Percentiles rank a stretch among this genome's conserved stretches.
phyloP scores from a whole-genome alignment of 176 grass and related monocot species.

The Avena eriantha region DNA sequence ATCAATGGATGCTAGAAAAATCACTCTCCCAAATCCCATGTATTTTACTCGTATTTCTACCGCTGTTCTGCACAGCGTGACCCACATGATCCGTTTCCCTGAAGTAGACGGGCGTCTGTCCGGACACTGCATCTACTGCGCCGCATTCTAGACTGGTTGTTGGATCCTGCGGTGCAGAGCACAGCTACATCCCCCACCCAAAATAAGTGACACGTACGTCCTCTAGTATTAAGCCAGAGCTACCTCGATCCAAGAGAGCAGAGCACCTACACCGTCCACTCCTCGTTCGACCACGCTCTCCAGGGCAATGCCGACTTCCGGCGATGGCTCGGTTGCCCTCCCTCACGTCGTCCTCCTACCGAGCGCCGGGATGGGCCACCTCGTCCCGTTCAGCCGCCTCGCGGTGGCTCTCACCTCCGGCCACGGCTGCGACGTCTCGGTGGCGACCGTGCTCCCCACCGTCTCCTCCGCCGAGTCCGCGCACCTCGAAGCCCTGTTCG shows the following conservation, averaged over 20 bases:
- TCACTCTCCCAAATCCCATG: too few species aligned
- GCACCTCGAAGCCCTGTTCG: slow-evolving; percentile 49
- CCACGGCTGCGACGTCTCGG: slow-evolving; percentile 63
- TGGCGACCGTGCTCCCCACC: slow-evolving; percentile 55
- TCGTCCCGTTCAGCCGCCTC: slow-evolving; percentile 70
- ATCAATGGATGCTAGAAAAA: too few species aligned
- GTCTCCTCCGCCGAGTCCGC: slow-evolving; percentile 65
- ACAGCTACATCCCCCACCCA: neutral
- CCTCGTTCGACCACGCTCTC: neutral
- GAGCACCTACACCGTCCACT: neutral
- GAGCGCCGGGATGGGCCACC: slow-evolving; percentile 83
- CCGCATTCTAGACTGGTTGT: neutral
- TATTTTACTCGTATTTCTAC: too few species aligned
- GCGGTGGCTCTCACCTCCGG: slow-evolving; percentile 42
- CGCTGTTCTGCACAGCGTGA: too few species aligned
- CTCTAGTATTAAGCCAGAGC: neutral
- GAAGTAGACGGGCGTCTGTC: neutral
- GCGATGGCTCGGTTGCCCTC: neutral
- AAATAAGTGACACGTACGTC: neutral
- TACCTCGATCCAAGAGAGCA: neutral
- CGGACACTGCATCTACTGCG: neutral
- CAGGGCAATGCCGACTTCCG: slow-evolving; percentile 17
- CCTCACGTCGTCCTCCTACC: slow-evolving; percentile 74
- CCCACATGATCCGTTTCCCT: too few species aligned
- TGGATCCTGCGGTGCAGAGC: neutral